Conservation (phyloP, 768 basidiomycete species). For the Galerina sulciceps region DNA sequence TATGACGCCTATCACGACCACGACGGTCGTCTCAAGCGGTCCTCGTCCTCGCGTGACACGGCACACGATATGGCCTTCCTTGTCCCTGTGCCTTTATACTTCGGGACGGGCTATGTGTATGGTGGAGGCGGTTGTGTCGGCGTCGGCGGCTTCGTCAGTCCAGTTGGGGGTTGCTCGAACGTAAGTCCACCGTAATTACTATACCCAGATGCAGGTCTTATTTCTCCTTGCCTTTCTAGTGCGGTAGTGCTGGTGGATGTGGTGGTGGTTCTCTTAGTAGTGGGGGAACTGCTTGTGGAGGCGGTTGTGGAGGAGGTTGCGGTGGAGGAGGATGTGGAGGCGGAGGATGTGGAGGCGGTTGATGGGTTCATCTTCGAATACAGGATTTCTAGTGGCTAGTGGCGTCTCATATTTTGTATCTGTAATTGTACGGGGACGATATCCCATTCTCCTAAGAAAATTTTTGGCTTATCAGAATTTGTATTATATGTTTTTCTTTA, state of each 20-base stretch:
- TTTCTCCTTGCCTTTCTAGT: not conserved
- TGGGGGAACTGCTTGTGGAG: conserved; percentile 9
- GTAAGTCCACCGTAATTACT: not conserved
- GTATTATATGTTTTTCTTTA: too few species aligned
- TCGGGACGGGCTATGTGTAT: not conserved
- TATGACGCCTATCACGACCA: not conserved
- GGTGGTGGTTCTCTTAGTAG: not conserved
- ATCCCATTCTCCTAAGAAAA: too few species aligned
- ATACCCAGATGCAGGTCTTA: not conserved
- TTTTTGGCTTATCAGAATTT: too few species aligned
- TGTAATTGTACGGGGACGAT: too few species aligned
- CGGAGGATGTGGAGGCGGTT: conserved; percentile 12
- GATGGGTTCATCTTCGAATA: not conserved
- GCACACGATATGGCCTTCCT: conserved; percentile 37
- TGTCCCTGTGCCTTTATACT: conserved; percentile 41
- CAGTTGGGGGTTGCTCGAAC: conserved; percentile 9
- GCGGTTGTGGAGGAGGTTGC: conserved; percentile 13
- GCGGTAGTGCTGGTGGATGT: conserved; percentile 12
- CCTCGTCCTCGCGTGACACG: not conserved
- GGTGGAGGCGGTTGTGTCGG: conserved; percentile 4
- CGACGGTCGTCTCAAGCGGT: not conserved
- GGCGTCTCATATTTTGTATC: too few species aligned
- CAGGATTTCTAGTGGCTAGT: too few species aligned
- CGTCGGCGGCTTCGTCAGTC: conserved; percentile 15
- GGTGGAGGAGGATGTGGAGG: conserved; percentile 2